Evolutionary conservation across 2,329 filamentous ascomycete species (phyloP).

Genomic region (Pseudofabraea citricarpa): DNA sequence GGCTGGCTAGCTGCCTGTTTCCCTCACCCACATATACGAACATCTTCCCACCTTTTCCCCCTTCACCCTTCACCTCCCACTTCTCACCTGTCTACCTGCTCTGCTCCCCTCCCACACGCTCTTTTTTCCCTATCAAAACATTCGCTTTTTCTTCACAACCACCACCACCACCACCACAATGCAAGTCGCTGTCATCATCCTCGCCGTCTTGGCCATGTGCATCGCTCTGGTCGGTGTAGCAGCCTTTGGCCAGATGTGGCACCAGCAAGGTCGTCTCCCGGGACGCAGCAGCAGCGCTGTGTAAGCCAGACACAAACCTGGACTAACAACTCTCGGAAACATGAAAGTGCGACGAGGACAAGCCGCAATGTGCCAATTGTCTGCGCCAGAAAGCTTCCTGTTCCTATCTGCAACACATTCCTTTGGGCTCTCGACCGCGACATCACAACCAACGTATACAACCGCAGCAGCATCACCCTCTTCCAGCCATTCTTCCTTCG

Average conservation of each 20-base stretch:
- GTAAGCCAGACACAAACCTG: not conserved
- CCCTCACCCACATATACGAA: not conserved
- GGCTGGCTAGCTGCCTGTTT: not conserved
- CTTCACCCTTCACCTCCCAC: not conserved
- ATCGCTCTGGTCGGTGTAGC: constrained; percentile 7
- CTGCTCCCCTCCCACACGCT: not conserved
- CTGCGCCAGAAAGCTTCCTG: not conserved
- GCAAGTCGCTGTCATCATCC: constrained; percentile 4
- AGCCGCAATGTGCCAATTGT: not conserved
- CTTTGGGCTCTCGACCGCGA: not conserved
- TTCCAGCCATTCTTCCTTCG: not conserved
- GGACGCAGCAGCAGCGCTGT: not conserved
- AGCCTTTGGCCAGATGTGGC: constrained; percentile 10
- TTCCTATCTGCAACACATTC: constrained; percentile 2
- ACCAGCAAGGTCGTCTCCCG: not conserved
- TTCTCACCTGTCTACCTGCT: not conserved
- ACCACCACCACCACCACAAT: constrained; percentile 3
- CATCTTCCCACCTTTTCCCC: not conserved
- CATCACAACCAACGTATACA: not conserved
- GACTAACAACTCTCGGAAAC: not conserved
- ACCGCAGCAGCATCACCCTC: not conserved
- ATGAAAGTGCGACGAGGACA: constrained; percentile 1
- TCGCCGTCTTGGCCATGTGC: not conserved
- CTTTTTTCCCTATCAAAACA: not conserved
- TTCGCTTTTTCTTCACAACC: not conserved